phyloP scores from a whole-genome alignment of 1,139 yeast species.

The Candida tropicalis region DNA sequence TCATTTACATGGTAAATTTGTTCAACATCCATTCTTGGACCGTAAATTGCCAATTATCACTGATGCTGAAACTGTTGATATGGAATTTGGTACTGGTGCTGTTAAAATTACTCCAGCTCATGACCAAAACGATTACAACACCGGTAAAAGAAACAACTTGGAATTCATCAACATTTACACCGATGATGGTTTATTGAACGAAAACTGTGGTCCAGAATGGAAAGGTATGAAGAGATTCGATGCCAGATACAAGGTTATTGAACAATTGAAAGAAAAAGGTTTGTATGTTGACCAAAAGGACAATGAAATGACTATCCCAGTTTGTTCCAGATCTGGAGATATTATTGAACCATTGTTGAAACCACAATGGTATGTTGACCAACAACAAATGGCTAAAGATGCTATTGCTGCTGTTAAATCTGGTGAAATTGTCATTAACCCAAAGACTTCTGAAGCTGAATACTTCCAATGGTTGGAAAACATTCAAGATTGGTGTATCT shows the following conservation, averaged over 20 bases:
- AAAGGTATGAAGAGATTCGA: slow-evolving; percentile 90
- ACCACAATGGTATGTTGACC: slow-evolving; percentile 99
- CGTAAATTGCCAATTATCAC: slow-evolving; percentile 85
- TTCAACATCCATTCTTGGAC: slow-evolving; percentile 86
- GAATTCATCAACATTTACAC: slow-evolving; percentile 89
- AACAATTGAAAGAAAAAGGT: slow-evolving; percentile 72
- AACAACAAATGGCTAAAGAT: slow-evolving; percentile 83
- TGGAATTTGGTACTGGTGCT: slow-evolving; percentile 99
- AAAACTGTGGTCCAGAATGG: slow-evolving; percentile 88
- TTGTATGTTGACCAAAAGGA: slow-evolving; percentile 83
- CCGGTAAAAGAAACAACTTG: slow-evolving; percentile 92
- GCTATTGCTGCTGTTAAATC: slow-evolving; percentile 85
- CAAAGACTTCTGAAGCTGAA: slow-evolving; percentile 89
- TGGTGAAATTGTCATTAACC: slow-evolving; percentile 81
- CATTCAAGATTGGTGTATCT: slow-evolving; percentile 99
- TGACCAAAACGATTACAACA: slow-evolving; percentile 93
- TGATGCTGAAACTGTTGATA: slow-evolving; percentile 93
- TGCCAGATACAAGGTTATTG: slow-evolving; percentile 87
- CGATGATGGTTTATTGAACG: slow-evolving; percentile 90
- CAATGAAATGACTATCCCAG: slow-evolving; percentile 93
- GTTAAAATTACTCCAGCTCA: slow-evolving; percentile 99
- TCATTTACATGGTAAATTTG: slow-evolving; percentile 93
- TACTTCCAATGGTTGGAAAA: slow-evolving; percentile 95
- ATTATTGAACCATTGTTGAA: slow-evolving; percentile 93
- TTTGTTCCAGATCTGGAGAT: slow-evolving; percentile 95